A percentile compares a stretch with the other conserved stretches of the same genome.
These are phyloP conservation scores for Boletus sensibilis DNA, from an alignment of 768 basidiomycete genomes.

Conservation along the genomic window DNA sequence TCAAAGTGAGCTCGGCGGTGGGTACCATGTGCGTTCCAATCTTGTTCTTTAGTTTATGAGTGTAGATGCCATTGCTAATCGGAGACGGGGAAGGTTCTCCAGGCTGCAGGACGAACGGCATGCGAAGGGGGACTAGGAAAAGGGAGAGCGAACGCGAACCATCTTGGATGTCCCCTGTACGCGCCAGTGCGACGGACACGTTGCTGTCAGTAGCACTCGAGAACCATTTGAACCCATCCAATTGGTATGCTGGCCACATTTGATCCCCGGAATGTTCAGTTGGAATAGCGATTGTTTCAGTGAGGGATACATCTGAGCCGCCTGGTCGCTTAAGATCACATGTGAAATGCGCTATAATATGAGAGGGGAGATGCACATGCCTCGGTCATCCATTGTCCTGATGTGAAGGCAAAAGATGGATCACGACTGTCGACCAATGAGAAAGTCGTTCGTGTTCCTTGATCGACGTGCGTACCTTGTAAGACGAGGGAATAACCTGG, in stretches of 20 bases:
- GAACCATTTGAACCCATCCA: slow-evolving; percentile 83
- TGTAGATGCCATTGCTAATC: slow-evolving; percentile 60
- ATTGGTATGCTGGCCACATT: slow-evolving; percentile 52
- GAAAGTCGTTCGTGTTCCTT: background rate
- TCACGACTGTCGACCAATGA: slow-evolving; percentile 48
- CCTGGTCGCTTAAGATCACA: slow-evolving; percentile 52
- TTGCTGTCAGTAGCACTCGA: slow-evolving; percentile 80
- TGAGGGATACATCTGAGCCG: slow-evolving; percentile 72
- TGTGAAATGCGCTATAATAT: background rate
- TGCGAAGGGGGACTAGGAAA: slow-evolving; percentile 64
- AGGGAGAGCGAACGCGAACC: slow-evolving; percentile 72
- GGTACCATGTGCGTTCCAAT: slow-evolving; percentile 73
- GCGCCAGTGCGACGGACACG: slow-evolving; percentile 68
- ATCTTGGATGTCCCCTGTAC: slow-evolving; percentile 53
- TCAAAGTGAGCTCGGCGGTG: slow-evolving; percentile 70
- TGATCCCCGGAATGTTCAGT: slow-evolving; percentile 31
- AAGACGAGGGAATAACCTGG: slow-evolving; percentile 55
- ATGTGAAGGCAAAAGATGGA: slow-evolving; percentile 58
- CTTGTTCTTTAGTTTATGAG: slow-evolving; percentile 78
- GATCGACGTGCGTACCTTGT: slow-evolving; percentile 45
- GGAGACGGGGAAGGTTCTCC: slow-evolving; percentile 42
- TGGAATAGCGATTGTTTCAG: slow-evolving; percentile 59
- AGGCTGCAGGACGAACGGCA: slow-evolving; percentile 49
- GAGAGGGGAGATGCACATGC: slow-evolving; percentile 28
- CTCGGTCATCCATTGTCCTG: slow-evolving; percentile 88